Evolutionary conservation across 202 grass and related monocot genomes (phyloP), one percentile per base, ranked within the genome.

Genomic region (Panicum virgatum): DNA sequence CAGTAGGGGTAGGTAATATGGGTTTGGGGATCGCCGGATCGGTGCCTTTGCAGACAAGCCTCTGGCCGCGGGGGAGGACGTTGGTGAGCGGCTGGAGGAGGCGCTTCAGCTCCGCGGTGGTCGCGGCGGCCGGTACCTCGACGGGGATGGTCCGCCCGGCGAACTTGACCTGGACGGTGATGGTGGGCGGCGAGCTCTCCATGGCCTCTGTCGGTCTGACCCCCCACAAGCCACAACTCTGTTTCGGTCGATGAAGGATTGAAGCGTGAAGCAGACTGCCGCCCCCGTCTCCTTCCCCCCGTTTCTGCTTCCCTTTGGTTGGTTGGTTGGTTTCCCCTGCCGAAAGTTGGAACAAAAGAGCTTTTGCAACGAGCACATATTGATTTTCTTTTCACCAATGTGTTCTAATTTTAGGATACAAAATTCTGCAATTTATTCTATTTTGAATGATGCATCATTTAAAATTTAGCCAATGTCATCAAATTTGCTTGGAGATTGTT

Each of bases 11-110:
- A 46, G 2, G 22, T 46, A 47, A 54, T 6, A 11, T 13, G 42
- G 37, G 40, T 81, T 32, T 45, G 73, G 78, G 54, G 54, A 69
- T n/a, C n/a, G n/a, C n/a, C n/a, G n/a, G n/a, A n/a, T 65, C 15
- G 72, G 37, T 71, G 81, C 94, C 95, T 93, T 97, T 97, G 88
- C 86, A 97, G 54, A 97, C 91, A 82, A 94, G 95, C 90, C 46
- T 97, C 85, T 97, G 95, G 56, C 95, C 95, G 51, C 92, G 95
- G 63, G 92, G 86, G 8, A 97, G 86, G 51, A 97, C 95, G 65
- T 98, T 94, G 79, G 92, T 98, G 80, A 98, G 88, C 26, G 95
- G 90, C 66, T 91, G 95, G 38, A 98, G 90, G 78, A 98, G 90
- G 9, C 84, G 89, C 82, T 98, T 98, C 66, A 98, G 86, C 7